Conservation (phyloP, 345 rosid species). For the Toxicodendron radicans region DNA sequence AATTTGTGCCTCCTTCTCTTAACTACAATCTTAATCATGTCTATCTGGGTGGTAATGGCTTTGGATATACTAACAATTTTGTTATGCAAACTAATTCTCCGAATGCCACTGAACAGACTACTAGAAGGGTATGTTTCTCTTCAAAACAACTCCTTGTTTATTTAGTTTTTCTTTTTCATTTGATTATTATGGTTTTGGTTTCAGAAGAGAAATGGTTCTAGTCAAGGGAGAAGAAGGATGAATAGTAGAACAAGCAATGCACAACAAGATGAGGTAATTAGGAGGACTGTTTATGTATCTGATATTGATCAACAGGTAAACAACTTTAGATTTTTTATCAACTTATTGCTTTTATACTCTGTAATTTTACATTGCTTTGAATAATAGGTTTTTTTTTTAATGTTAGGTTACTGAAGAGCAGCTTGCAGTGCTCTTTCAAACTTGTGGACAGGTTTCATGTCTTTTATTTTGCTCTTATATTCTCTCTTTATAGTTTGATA, state of each 20-base stretch:
- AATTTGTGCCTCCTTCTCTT: conserved; percentile 82
- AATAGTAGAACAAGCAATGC: conserved; percentile 83
- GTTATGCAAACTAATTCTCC: conserved; percentile 43
- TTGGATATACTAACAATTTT: conserved; percentile 62
- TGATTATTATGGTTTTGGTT: conserved; percentile 4
- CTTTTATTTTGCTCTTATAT: conserved; percentile 11
- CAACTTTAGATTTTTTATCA: neutral
- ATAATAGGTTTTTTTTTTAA: neutral
- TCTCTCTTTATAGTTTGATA: neutral
- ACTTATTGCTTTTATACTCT: neutral
- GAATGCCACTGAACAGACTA: conserved; percentile 49
- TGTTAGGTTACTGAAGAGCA: conserved; percentile 87
- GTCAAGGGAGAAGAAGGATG: conserved; percentile 76
- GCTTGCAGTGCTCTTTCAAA: conserved; percentile 81
- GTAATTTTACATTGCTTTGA: neutral
- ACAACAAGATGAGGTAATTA: conserved; percentile 85
- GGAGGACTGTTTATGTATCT: conserved; percentile 81
- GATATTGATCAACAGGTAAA: conserved; percentile 78
- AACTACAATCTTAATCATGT: conserved; percentile 31
- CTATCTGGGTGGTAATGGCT: conserved; percentile 45
- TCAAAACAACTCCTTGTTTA: neutral
- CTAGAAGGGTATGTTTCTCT: conserved; percentile 62
- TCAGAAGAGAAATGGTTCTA: conserved; percentile 70
- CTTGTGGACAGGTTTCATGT: conserved; percentile 67
- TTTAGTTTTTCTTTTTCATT: neutral